Evolutionary conservation across 2,329 filamentous ascomycete genomes (phyloP).

Genomic region (Pyricularia grisea): DNA sequence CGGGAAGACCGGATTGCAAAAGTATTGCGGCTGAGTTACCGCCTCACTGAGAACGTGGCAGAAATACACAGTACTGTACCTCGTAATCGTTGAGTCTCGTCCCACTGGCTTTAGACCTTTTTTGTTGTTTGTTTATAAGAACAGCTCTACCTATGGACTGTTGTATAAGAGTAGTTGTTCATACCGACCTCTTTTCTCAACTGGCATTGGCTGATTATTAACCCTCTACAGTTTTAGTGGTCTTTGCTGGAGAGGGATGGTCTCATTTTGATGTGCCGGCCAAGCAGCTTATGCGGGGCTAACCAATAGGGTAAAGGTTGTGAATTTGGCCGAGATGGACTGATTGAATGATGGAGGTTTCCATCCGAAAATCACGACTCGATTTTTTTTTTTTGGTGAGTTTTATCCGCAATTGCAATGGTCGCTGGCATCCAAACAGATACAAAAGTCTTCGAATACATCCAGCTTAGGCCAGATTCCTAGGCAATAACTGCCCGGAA

Average conservation of each 20-base stretch:
- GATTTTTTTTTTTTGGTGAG: background rate
- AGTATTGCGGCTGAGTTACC: background rate
- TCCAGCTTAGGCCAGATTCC: background rate
- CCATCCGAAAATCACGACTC: background rate
- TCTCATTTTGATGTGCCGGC: background rate
- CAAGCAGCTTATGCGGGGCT: background rate
- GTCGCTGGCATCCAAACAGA: background rate
- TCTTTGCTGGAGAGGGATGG: background rate
- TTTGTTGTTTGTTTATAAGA: background rate
- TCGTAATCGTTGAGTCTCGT: background rate
- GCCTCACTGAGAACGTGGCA: background rate
- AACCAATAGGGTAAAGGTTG: background rate
- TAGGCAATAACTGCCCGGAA: background rate
- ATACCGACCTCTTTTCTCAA: background rate
- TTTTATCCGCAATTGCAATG: background rate
- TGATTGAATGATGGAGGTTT: background rate
- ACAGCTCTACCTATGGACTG: too few species aligned
- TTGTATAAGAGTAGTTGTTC: background rate
- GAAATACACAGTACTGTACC: background rate
- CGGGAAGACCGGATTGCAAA: background rate
- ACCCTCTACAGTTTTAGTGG: background rate
- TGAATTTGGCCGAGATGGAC: background rate
- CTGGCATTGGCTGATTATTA: background rate
- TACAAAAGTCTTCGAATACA: background rate
- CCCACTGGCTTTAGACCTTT: background rate